Evolutionary conservation across 1,284 basidiomycete genomes (phyloP), one percentile per base, ranked within the genome.

Genomic region (Abortiporus biennis): DNA sequence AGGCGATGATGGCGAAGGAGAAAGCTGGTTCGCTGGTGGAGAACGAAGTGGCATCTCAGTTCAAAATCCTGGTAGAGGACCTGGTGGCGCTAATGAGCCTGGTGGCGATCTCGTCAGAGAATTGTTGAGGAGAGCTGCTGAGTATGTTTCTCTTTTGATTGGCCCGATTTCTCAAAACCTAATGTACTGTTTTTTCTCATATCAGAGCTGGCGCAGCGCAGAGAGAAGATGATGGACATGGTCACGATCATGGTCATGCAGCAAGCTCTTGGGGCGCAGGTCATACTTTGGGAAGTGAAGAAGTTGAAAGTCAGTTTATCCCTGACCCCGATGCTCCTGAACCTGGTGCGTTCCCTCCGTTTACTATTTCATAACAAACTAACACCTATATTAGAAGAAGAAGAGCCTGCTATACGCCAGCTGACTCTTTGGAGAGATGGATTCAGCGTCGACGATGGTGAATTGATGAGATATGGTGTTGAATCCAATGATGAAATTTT

Each of bases 341-440:
- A 39, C 35, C 33, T 11, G 50, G 45, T 56, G 38, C 46, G 43
- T 31, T 30, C 35, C 22, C 3, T n/a, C 23, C 36, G 3, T 25
- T 20, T 11, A 29, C 20, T 42, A 15, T 15, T 23, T 20, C 21
- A 22, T 22, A 40, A 25, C 23, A 16, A 21, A 8, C 16, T 32
- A 5, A 21, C 30, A 20, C 15, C 17, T 32, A 24, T 45, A 52
- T 68, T 67, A 37, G 75, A 71, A 17, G 77, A 80, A 19, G 72
- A 74, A 33, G 73, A 77, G 45, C 70, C 76, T 0, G 86, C 76
- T 0, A 77, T 85, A 36, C 81, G 95, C 9, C 75, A 81, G 43
- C 69, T 98, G 27, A 95, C 88, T 0, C 92, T 99, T 64, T 99
- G 96, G 95, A 74, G 83, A 25, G 80, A 98, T 51, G 95, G 95